Base-by-base conservation (phyloP, 1,284 basidiomycete genomes). In the Tremellales sp. region DNA sequence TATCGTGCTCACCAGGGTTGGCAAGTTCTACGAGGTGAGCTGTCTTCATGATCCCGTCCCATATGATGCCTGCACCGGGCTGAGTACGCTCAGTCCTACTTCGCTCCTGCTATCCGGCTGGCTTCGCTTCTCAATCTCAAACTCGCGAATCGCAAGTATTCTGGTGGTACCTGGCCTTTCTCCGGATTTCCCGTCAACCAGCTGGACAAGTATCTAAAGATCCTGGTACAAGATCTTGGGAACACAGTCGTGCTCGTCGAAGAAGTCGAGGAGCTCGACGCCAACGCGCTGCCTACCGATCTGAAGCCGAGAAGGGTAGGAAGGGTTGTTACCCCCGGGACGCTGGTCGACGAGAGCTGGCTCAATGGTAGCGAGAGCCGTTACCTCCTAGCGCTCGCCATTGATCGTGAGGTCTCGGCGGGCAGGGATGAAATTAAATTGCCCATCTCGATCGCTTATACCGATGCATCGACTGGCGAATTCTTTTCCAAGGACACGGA, bases 381-480 rank as follows among this genome's bases (percentile, higher is more conserved):
- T 61, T 96, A 87, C 63, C 79, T 97, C 29, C 80, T 96, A 22
- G 81, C 90, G 7, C 76, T 93, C 39, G 75, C 77, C n/a, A 31
- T 72, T 29, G 47, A 6, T 6, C 29, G 13, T 26, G 13, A 26
- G 25, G 40, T 43, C 10, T 37, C 23, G 12, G 19, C 22, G 27
- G 43, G 10, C 23, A 29, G 21, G 46, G 40, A 26, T 35, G 53
- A 10, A 19, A n/a, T 4, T 13, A 40, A 4, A 40, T 11, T 26
- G 25, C 19, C n/a, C 7, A 33, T 69, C 11, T 87, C 86, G 3
- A 75, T 96, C 26, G 89, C 91, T 2, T 96, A 91, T 84, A 89
- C 89, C 24, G 93, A 97, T 67, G 82, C 93, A n/a, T 92, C 91
- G 4, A 96, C 92, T 0, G 91, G 92, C 53, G 89, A 93, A 64